phyloP scores from a whole-genome alignment of 2,329 filamentous ascomycete genomes.

The Tolypocladium album region DNA sequence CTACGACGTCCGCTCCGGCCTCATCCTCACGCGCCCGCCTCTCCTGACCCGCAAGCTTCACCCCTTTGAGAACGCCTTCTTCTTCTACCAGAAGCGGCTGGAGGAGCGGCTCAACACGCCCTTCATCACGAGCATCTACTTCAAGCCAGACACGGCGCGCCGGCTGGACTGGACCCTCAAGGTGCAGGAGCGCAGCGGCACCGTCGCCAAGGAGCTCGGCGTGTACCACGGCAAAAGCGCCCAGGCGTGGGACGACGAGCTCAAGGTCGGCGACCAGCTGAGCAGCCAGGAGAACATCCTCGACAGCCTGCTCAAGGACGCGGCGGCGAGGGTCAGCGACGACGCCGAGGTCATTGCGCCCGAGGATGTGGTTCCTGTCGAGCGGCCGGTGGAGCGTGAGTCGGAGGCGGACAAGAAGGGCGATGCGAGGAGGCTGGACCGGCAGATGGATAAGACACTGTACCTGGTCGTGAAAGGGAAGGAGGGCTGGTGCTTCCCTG shows the following conservation, averaged over 20 bases:
- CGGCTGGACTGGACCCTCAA: conserved; percentile 88
- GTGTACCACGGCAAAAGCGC: conserved; percentile 62
- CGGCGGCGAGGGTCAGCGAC: conserved; percentile 51
- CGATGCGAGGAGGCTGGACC: conserved; percentile 70
- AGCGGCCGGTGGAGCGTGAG: conserved; percentile 56
- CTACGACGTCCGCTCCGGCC: conserved; percentile 49
- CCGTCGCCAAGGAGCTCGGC: conserved; percentile 75
- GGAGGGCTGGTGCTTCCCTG: conserved; percentile 77
- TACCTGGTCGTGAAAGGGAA: conserved; percentile 75
- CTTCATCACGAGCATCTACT: conserved; percentile 89
- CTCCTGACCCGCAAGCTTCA: conserved; percentile 75
- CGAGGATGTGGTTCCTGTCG: conserved; percentile 54
- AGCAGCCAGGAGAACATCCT: conserved; percentile 54
- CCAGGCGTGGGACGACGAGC: conserved; percentile 84
- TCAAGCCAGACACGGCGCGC: conserved; percentile 76
- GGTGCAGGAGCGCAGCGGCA: conserved; percentile 59
- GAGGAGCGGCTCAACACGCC: conserved; percentile 85
- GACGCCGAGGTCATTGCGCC: conserved; percentile 48
- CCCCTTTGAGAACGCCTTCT: conserved; percentile 85
- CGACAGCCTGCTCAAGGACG: conserved; percentile 63
- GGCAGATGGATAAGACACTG: conserved; percentile 68
- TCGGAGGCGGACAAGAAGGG: conserved; percentile 69
- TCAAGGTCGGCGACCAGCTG: conserved; percentile 61
- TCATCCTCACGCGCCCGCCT: conserved; percentile 82
- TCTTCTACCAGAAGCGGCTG: conserved; percentile 93